Conservation (phyloP, 495 filamentous ascomycete species). For the Penicillium herquei region DNA sequence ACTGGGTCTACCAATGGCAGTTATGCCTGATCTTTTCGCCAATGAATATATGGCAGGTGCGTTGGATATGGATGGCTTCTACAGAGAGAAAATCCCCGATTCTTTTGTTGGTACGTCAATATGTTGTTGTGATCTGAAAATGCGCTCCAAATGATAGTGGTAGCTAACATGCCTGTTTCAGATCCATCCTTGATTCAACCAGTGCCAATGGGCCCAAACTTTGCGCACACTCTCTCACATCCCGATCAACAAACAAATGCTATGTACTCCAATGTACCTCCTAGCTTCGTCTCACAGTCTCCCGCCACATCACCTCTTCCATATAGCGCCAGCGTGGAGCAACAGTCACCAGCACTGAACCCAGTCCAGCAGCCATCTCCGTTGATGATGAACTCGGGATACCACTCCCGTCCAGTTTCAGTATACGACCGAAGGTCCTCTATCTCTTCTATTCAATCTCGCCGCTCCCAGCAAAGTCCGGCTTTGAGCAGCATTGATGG, state of each 20-base stretch:
- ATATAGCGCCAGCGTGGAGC: conserved; percentile 28
- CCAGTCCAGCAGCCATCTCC: conserved; percentile 35
- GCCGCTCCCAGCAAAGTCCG: conserved; percentile 53
- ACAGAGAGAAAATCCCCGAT: conserved; percentile 58
- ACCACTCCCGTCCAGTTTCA: conserved; percentile 37
- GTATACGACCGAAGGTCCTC: conserved; percentile 51
- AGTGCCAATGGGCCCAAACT: conserved; percentile 23
- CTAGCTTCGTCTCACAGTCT: conserved; percentile 32
- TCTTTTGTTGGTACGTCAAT: conserved; percentile 79
- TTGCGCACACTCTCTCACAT: conserved; percentile 36
- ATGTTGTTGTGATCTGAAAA: neutral
- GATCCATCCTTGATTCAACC: conserved; percentile 63
- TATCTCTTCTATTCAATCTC: conserved; percentile 55
- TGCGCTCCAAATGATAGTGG: conserved; percentile 2
- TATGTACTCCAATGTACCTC: conserved; percentile 20
- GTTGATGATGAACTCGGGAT: conserved; percentile 30
- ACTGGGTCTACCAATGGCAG: conserved; percentile 67
- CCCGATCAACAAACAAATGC: conserved; percentile 28
- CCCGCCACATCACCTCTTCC: conserved; percentile 35
- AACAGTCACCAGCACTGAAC: conserved; percentile 28
- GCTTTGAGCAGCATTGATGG: conserved; percentile 50
- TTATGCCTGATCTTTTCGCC: conserved; percentile 58
- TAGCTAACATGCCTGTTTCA: conserved; percentile 21
- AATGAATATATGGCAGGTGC: conserved; percentile 41
- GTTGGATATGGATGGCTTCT: conserved; percentile 36